Base-by-base conservation (phyloP, 306 rosid genomes). In the Chamaecrista fasciculata region DNA sequence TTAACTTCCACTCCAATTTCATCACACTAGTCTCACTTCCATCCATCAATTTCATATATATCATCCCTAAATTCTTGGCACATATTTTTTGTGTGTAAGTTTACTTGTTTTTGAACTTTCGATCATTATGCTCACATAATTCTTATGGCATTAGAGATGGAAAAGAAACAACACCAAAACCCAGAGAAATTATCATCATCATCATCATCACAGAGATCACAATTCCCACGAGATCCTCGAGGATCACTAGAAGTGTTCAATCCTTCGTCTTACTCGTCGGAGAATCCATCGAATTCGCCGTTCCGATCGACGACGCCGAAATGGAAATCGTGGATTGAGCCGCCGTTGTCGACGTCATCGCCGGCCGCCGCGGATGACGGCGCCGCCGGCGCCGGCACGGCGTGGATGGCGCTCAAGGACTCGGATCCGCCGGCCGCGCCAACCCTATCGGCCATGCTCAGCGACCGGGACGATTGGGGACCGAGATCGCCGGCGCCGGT, bases 231-330 rank as follows among this genome's bases (percentile, higher is more conserved):
- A 66, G 96, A 88, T 66, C 84, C 87, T 16, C 91, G 98, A 0
- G 91, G 97, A 57, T 94, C 99, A 0, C 92, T 94, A 26, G 99
- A 94, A 73, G 89, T 91, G 36, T 94, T 94, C 85, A 94, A 85
- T 57, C 99, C 97, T 42, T 77, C 96, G 1, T 51, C 69, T 69
- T 65, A 51, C 69, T 23, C 89, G 0, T 15, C 71, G 59, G 76
- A 75, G 28, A 74, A 69, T 6, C 66, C 86, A 24, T 16, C 84
- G 18, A 71, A 55, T 47, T 53, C 82, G 4, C 36, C 80, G 25
- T 51, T 72, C 71, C 79, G 76, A 0, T 11, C 94, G 23, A 80
- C 77, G 23, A 80, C 77, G 23, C 77, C 80, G 1, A 14, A 83
- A 18, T 78, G 95, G 88, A 74, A 78, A 62, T 52, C 52, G n/a